phyloP scores from a whole-genome alignment of 352 stramenopile genomes.

The Phytopythium boreale region DNA sequence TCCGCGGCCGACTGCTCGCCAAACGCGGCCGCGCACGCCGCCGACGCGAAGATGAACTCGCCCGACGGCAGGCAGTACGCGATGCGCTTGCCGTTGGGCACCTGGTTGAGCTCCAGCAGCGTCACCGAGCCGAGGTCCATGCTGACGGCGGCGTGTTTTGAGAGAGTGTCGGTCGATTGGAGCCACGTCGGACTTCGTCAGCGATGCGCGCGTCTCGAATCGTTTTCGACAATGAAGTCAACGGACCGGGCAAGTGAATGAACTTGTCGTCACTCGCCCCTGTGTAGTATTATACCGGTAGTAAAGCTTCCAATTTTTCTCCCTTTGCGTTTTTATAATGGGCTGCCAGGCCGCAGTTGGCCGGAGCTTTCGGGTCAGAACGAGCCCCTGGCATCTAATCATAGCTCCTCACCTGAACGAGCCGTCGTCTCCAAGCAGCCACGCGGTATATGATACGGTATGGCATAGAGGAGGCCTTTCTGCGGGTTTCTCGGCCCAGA shows the following conservation, averaged over 20 bases:
- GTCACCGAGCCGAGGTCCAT: conserved; percentile 57
- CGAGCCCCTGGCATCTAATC: too few species aligned
- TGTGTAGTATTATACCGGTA: too few species aligned
- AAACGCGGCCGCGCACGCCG: conserved; percentile 44
- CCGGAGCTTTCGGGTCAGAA: too few species aligned
- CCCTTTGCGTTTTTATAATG: too few species aligned
- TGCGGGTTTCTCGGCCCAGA: background rate
- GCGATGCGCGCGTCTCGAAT: background rate
- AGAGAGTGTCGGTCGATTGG: background rate
- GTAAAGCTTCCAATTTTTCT: too few species aligned
- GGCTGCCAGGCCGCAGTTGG: too few species aligned
- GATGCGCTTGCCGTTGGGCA: conserved; percentile 41
- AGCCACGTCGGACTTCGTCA: background rate
- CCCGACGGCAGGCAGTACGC: conserved; percentile 69
- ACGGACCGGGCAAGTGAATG: background rate
- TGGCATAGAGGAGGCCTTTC: too few species aligned
- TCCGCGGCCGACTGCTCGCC: conserved; percentile 19
- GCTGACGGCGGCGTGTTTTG: conserved; percentile 6
- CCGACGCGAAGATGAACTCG: conserved; percentile 71
- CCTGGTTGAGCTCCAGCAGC: conserved; percentile 59
- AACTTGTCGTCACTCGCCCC: conserved; percentile 1
- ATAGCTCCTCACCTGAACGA: too few species aligned
- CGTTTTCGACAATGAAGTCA: conserved; percentile 9
- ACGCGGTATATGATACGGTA: too few species aligned
- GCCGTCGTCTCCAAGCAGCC: too few species aligned